These are phyloP conservation scores for Coleophoma crateriformis DNA, from an alignment of 2,329 filamentous ascomycete species.

Conservation along the genomic window DNA sequence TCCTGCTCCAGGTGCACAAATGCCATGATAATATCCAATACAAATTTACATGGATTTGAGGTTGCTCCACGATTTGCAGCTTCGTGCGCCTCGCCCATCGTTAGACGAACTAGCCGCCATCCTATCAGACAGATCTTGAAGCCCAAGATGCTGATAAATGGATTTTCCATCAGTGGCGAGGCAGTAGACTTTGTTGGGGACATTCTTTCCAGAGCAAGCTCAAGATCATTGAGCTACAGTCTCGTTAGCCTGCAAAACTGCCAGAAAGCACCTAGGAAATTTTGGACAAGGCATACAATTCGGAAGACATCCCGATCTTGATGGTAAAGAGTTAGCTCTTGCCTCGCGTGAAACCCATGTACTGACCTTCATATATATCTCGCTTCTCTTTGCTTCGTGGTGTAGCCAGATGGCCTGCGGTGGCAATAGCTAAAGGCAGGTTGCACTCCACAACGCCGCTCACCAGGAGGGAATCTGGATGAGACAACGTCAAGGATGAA, in stretches of 20 bases:
- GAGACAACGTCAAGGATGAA: constrained; percentile 3
- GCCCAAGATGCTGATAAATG: constrained; percentile 4
- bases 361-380: constrained; percentile 3
- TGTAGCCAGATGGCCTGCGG: constrained; percentile 4
- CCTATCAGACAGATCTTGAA: constrained; percentile 7
- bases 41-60: constrained; percentile 6
- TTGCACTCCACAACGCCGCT: constrained; percentile 2
- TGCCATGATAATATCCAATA: constrained; percentile 5
- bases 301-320: constrained; percentile 5
- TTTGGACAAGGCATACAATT: constrained; percentile 1
- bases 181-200: constrained; percentile 1
- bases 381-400: constrained; percentile 6
- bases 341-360: too few relatives aligned
- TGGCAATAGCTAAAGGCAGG: constrained; percentile 3
- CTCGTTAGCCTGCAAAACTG: neutral
- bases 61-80: neutral
- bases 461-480: constrained; percentile 3
- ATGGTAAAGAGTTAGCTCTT: too few relatives aligned
- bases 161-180: constrained; percentile 1
- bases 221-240: constrained; percentile 4
- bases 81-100: constrained; percentile 2
- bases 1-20: neutral
- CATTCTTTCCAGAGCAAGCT: constrained; percentile 4
- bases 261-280: neutral
- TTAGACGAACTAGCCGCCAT: constrained; percentile 5